Evolutionary conservation across 176 grass and related monocot species (phyloP).

Genomic region (sorghum (Sorghum bicolor)): DNA sequence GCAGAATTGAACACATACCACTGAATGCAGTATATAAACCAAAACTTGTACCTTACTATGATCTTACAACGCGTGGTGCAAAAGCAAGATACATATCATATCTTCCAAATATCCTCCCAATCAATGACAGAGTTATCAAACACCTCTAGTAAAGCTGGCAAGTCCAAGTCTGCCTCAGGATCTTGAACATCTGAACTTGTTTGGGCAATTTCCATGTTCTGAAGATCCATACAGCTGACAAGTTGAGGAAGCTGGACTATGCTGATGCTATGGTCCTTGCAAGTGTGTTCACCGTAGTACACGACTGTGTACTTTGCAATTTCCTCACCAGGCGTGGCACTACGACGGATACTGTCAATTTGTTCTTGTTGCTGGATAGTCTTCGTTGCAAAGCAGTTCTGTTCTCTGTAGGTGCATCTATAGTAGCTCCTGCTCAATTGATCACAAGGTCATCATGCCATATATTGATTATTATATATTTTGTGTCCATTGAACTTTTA

Average conservation of each 20-base stretch:
- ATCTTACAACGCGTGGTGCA: too few species aligned
- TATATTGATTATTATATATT: not conserved
- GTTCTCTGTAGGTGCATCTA: conserved; percentile 33
- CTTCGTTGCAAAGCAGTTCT: conserved; percentile 32
- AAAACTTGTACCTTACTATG: too few species aligned
- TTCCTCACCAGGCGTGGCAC: too few species aligned
- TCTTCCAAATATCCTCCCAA: not conserved
- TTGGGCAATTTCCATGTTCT: not conserved
- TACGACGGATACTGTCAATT: not conserved
- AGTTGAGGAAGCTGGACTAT: not conserved
- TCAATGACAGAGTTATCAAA: not conserved
- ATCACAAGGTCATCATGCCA: not conserved
- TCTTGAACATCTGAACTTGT: not conserved
- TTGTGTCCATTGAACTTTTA: not conserved
- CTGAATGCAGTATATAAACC: too few species aligned
- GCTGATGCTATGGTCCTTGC: not conserved
- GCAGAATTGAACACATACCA: too few species aligned
- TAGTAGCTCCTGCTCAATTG: conserved; percentile 32
- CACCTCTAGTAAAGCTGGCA: conserved; percentile 20
- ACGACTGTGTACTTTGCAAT: too few species aligned
- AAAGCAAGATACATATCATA: too few species aligned
- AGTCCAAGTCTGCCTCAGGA: not conserved
- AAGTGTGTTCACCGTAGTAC: not conserved
- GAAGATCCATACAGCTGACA: not conserved
- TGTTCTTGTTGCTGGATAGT: conserved; percentile 24